Percentiles rank a stretch among this genome's conserved stretches.
phyloP scores from a whole-genome alignment of 306 rosid species.

The Quercus dentata region DNA sequence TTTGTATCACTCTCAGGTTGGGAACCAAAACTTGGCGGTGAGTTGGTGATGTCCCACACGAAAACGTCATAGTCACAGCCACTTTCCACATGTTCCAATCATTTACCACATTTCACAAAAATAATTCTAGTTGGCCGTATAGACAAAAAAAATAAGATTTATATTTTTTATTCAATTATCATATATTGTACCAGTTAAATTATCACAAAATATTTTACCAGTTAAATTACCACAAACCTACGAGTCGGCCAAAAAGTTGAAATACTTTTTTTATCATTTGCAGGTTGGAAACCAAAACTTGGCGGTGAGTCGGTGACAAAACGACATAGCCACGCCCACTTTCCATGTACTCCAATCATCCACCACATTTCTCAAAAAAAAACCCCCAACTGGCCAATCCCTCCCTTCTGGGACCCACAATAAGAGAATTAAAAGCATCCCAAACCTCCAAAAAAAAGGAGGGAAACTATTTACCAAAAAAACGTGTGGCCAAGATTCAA shows the following conservation, averaged over 20 bases:
- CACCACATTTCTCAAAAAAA: background rate
- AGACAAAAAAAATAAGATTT: fast-evolving
- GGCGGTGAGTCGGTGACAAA: background rate
- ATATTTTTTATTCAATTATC: fast-evolving
- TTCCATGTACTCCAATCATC: background rate
- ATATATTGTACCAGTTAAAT: fast-evolving
- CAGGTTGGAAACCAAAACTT: background rate
- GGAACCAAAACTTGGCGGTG: background rate
- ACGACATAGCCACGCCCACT: background rate
- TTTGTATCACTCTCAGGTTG: background rate
- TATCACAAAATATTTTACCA: fast-evolving
- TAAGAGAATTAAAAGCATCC: background rate
- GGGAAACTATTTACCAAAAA: background rate
- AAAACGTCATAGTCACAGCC: background rate
- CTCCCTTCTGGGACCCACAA: background rate
- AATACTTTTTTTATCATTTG: background rate
- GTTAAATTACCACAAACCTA: background rate
- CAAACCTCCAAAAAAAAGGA: background rate
- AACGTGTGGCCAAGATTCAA: constrained; percentile 9
- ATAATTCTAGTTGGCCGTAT: too few species aligned
- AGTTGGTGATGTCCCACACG: background rate
- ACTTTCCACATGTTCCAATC: background rate
- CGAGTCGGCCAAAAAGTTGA: background rate
- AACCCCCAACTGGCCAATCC: background rate
- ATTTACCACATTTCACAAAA: background rate